A percentile compares a stretch with the other conserved stretches of the same genome.
Evolutionary conservation across 2,329 filamentous ascomycete genomes (phyloP).

Genomic region (Leptographium wingfieldii): DNA sequence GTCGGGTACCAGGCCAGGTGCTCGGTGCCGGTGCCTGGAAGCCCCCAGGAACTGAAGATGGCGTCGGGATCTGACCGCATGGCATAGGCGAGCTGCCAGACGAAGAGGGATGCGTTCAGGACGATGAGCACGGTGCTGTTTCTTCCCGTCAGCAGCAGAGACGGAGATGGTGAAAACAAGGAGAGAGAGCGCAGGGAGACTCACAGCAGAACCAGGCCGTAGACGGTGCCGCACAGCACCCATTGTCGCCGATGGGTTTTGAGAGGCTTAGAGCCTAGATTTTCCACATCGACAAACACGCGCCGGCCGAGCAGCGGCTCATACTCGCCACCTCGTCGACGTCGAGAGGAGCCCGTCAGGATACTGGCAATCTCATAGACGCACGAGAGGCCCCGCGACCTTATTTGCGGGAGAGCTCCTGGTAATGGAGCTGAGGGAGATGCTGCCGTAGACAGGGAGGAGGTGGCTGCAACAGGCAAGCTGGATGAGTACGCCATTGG

Average conservation of each 20-base stretch:
- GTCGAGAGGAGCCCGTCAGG: background rate
- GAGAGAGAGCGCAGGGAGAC: background rate
- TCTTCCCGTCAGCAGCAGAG: background rate
- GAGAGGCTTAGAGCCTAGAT: background rate
- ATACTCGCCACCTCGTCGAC: background rate
- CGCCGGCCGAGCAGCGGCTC: background rate
- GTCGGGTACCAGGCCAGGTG: conserved; percentile 33
- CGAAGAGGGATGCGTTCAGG: conserved; percentile 10
- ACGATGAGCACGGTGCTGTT: conserved; percentile 6
- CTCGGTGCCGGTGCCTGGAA: conserved; percentile 22
- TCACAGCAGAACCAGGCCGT: background rate
- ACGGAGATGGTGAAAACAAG: background rate
- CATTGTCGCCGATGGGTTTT: background rate
- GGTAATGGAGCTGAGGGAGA: background rate
- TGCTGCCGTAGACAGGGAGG: background rate
- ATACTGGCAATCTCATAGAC: background rate
- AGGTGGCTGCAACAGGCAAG: background rate
- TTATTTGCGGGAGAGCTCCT: no score
- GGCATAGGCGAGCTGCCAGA: conserved; percentile 5
- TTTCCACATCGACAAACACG: background rate
- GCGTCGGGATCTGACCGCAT: conserved; percentile 15
- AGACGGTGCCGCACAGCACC: background rate
- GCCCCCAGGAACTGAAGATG: conserved; percentile 23
- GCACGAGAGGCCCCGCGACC: background rate
- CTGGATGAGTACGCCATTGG: no score